phyloP scores from a whole-genome alignment of 768 basidiomycete species.

The Amanita pallidorosea region DNA sequence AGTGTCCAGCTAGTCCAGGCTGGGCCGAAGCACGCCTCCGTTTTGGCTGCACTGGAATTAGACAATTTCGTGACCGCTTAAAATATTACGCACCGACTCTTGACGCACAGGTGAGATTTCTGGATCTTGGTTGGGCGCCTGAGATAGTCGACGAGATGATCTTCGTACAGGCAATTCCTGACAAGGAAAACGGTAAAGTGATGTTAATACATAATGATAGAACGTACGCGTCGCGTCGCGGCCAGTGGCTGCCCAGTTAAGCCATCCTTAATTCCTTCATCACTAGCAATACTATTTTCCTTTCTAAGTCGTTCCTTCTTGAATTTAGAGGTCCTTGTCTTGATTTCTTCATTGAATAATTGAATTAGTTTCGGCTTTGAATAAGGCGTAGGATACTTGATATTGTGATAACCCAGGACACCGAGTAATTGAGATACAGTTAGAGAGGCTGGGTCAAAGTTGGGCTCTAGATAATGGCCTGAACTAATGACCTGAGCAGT shows the following conservation, averaged over 20 bases:
- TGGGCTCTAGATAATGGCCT: conserved; percentile 71
- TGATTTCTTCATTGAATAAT: conserved; percentile 72
- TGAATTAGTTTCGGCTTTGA: conserved; percentile 70
- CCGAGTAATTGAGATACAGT: conserved; percentile 79
- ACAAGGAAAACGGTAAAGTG: conserved; percentile 1
- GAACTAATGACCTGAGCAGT: conserved; percentile 61
- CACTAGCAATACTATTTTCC: conserved; percentile 64
- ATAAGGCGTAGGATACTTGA: conserved; percentile 64
- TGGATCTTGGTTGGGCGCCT: conserved; percentile 34
- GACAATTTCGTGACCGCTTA: conserved; percentile 7
- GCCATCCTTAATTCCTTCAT: conserved; percentile 77
- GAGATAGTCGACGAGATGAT: conserved; percentile 57
- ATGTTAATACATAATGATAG: background rate
- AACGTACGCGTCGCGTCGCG: conserved; percentile 32
- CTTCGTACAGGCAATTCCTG: conserved; percentile 28
- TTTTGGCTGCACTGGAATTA: conserved; percentile 42
- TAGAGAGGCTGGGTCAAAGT: conserved; percentile 63
- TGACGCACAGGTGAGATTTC: conserved; percentile 28
- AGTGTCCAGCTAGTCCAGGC: conserved; percentile 46
- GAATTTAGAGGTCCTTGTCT: conserved; percentile 41
- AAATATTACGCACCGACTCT: conserved; percentile 42
- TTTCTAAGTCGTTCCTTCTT: conserved; percentile 55
- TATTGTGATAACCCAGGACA: conserved; percentile 65
- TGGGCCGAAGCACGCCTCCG: conserved; percentile 74
- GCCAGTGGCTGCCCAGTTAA: conserved; percentile 63